Base-by-base conservation (phyloP, 331 rosid species). In the Malus hybrid region DNA sequence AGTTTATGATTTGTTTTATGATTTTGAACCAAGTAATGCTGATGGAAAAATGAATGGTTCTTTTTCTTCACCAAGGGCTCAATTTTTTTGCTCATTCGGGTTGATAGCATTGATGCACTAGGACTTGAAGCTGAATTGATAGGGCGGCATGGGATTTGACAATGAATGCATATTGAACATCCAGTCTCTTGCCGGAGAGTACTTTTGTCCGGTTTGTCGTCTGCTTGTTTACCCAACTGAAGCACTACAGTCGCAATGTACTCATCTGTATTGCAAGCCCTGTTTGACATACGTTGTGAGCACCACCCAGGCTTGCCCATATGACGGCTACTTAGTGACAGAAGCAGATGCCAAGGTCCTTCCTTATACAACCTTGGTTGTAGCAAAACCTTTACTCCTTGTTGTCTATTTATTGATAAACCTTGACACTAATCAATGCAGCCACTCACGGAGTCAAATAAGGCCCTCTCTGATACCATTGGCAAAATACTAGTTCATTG, bases 161-260 rank as follows among this genome's bases (percentile, higher is more conserved):
- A 95, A 89, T 28, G 98, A 95, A 80, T 95, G 99, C 88, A 90
- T 95, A 74, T 85, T 92, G 79, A 95, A 90, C 80, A 92, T 95
- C 84, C 99, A 92, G 74, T 84, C 98, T 69, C 97, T 95, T 80
- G 97, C 97, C 6, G 99, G 99, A 60, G 97, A 95, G 85, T 95
- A 92, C 77, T 95, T 95, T 82, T 95, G 98, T 77, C 98, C 99
- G 0, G 98, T 95, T 54, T 95, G 99, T 83, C 96, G 98, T 18
- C 80, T 92, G 61, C 99, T 95, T 6, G 97, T 95, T 5, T 89
- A 90, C 86, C 98, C 99, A 22, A 87, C 83, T 36, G 98, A 95
- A 82, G 99, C 99, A 50, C 82, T 89, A 75, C 99, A 95, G 76
- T 88, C 99, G 8, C 99, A 90, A 81, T 95, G 98, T 69, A 92